Base-by-base conservation (phyloP, 148 eudicot species). In the Beta vulgaris region DNA sequence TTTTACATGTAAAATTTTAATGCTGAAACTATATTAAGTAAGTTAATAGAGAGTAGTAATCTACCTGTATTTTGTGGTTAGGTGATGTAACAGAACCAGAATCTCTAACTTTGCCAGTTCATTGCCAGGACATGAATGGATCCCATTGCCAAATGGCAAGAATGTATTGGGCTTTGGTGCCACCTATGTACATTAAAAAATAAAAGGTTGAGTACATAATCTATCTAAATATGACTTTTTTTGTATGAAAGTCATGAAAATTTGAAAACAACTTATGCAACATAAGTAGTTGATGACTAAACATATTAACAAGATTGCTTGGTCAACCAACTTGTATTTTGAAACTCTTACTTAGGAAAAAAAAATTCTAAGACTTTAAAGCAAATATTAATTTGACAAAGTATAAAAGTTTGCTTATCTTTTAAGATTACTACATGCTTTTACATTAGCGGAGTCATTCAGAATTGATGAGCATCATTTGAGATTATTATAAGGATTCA, bases 51-150 rank as follows among this genome's bases (percentile, higher is more conserved):
- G 12, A 26, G 43, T 11, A 42, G 3, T 53, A 67, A 73, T 58
- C 63, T 61, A 87, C 93, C 93, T 87, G 85, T 83, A 90, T 46
- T 86, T 90, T 60, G 83, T 88, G 72, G 88, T 85, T 4, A 90
- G 75, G 69, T 90, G 93, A 77, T 90, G 91, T 49, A 90, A 66
- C 23, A 90, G 34, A 49, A 86, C 77, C n/a, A 90, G 76, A 75
- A 90, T 87, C 86, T 86, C 91, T 61, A 88, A 81, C 81, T 86
- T 90, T 63, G 93, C 93, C 73, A 90, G 78, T 82, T 90, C 93
- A 83, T 90, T 90, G 58, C 91, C 93, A 34, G 93, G 93, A 73
- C 93, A 90, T 15, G 93, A 72, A 53, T 90, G 93, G 58, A 82
- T 69, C 72, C 93, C 93, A 77, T 63, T 90, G 75, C 93, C 93